A percentile compares a stretch with the other conserved stretches of the same genome.
These are phyloP conservation scores for Peronospora belbahrii DNA, from an alignment of 352 stramenopile species.

Conservation along the genomic window DNA sequence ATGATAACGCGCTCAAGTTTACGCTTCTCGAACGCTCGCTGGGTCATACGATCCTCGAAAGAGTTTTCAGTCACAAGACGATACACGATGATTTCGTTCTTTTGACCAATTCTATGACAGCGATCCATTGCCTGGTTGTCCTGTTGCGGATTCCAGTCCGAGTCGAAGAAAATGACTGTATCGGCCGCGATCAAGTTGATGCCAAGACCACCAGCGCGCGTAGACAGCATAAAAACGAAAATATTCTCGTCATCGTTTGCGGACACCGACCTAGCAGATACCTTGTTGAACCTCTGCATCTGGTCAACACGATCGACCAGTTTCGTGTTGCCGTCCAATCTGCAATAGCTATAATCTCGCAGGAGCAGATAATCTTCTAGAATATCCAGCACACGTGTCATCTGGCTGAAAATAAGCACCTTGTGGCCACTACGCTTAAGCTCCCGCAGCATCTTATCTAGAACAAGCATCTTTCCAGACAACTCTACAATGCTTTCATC, in stretches of 20 bases:
- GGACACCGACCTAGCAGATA: constrained; percentile 15
- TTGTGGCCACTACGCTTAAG: constrained; percentile 94
- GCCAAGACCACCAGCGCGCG: constrained; percentile 92
- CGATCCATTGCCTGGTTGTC: constrained; percentile 90
- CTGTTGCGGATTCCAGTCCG: constrained; percentile 98
- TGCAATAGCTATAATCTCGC: constrained; percentile 90
- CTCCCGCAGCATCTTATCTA: constrained; percentile 95
- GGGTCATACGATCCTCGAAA: constrained; percentile 92
- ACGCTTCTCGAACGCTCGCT: constrained; percentile 87
- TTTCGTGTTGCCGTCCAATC: constrained; percentile 94
- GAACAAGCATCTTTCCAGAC: constrained; percentile 96
- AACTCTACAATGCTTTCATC: constrained; percentile 88
- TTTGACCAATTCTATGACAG: constrained; percentile 88
- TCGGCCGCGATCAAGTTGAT: constrained; percentile 96
- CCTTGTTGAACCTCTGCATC: constrained; percentile 96
- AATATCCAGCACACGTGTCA: constrained; percentile 97
- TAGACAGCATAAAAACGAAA: constrained; percentile 84
- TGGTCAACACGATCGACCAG: constrained; percentile 90
- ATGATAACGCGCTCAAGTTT: constrained; percentile 88
- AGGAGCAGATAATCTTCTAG: constrained; percentile 92
- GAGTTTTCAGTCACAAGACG: constrained; percentile 90
- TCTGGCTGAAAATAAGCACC: constrained; percentile 98
- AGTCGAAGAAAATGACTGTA: constrained; percentile 97
- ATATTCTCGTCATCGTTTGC: constrained; percentile 40
- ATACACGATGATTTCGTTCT: constrained; percentile 87